Percentiles rank a stretch among this genome's conserved stretches.
These are phyloP conservation scores for Fusarium armeniacum DNA, from an alignment of 2,329 filamentous ascomycete genomes.

Conservation along the genomic window DNA sequence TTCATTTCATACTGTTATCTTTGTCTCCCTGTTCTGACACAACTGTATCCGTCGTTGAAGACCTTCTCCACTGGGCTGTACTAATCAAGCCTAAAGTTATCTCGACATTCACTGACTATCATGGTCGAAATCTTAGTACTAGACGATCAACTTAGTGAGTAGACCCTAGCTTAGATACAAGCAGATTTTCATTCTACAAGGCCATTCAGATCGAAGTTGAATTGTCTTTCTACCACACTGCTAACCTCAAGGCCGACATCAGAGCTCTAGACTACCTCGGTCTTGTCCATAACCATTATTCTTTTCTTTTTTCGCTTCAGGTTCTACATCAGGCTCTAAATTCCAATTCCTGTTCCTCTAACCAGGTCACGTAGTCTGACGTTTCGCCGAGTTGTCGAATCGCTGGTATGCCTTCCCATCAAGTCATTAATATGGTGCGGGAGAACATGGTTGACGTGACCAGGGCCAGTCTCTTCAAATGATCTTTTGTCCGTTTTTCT, in stretches of 20 bases:
- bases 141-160: not conserved
- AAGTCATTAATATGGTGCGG: not conserved
- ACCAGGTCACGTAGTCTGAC: not conserved
- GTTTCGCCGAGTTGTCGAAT: not conserved
- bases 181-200: not conserved
- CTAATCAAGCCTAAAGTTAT: not conserved
- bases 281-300: not conserved
- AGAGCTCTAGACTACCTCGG: not conserved
- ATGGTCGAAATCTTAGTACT: not conserved
- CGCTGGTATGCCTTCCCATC: not conserved
- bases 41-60: not conserved
- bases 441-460: not conserved
- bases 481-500: no score
- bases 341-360: not conserved
- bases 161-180: not conserved
- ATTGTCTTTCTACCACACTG: not conserved
- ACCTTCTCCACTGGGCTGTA: not conserved
- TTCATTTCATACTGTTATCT: not conserved
- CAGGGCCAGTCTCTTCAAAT: not conserved
- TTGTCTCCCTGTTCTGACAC: not conserved
- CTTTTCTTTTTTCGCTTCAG: not conserved
- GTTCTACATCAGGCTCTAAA: not conserved
- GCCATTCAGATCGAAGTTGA: not conserved
- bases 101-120: not conserved
- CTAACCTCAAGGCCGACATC: not conserved